phyloP scores from a whole-genome alignment of 257 asterid genomes.

The Nemophila menziesii region DNA sequence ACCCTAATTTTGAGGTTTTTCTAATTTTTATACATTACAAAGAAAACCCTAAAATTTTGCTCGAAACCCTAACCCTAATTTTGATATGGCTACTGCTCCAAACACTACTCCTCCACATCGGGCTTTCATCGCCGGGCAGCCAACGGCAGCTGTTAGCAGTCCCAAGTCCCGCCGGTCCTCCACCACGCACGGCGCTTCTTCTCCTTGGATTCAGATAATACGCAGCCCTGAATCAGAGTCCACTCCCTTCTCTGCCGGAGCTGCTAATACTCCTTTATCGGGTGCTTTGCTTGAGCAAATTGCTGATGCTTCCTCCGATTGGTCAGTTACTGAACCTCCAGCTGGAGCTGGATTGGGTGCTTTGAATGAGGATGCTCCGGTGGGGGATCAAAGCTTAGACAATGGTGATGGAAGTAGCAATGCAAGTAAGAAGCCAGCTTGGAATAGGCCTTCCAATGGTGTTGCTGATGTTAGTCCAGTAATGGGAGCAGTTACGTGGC shows the following conservation, averaged over 20 bases:
- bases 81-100: conserved; percentile 28
- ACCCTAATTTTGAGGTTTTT: neutral
- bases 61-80: conserved; percentile 14
- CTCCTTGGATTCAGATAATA: conserved; percentile 18
- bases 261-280: conserved; percentile 2
- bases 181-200: conserved; percentile 2
- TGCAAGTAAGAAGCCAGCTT: conserved; percentile 38
- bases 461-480: conserved; percentile 36
- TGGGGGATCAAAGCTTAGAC: conserved; percentile 24
- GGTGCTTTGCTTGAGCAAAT: conserved; percentile 18
- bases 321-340: conserved; percentile 18
- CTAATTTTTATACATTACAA: neutral
- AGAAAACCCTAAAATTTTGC: conserved; percentile 12
- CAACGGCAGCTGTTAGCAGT: conserved; percentile 13
- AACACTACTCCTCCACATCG: conserved; percentile 14
- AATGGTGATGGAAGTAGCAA: conserved; percentile 20
- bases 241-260: neutral
- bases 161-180: conserved; percentile 10
- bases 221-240: conserved; percentile 11
- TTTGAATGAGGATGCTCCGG: conserved; percentile 16
- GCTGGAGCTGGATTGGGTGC: neutral
- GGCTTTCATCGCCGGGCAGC: conserved; percentile 5
- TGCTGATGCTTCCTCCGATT: conserved; percentile 18
- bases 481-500: conserved; percentile 80
- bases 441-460: conserved; percentile 51